Percentiles rank a stretch among this genome's conserved stretches.
Evolutionary conservation across 495 filamentous ascomycete species (phyloP).

Genomic region (Neurospora discreta): DNA sequence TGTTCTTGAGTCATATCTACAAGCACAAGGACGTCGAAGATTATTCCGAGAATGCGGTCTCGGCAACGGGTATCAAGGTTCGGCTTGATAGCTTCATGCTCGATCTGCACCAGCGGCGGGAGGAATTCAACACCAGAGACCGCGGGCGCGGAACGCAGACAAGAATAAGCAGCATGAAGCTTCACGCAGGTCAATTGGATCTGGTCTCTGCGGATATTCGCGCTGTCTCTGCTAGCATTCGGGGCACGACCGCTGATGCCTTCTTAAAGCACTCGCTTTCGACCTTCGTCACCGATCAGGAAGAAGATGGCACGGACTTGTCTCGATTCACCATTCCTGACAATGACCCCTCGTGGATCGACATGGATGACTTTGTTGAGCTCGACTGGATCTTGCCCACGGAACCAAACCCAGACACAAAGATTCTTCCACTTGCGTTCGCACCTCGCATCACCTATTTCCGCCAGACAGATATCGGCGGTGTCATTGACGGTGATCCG

Average conservation of each 20-base stretch:
- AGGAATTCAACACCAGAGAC: slow-evolving; percentile 74
- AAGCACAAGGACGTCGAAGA: slow-evolving; percentile 96
- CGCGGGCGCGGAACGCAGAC: slow-evolving; percentile 59
- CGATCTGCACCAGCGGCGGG: slow-evolving; percentile 87
- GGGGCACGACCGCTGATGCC: slow-evolving; percentile 62
- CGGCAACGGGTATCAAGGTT: slow-evolving; percentile 88
- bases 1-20: slow-evolving; percentile 94
- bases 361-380: slow-evolving; percentile 99
- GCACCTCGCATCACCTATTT: slow-evolving; percentile 95
- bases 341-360: slow-evolving; percentile 88
- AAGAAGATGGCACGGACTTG: slow-evolving; percentile 48
- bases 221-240: slow-evolving; percentile 84
- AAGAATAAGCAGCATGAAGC: slow-evolving; percentile 84
- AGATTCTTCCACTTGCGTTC: slow-evolving; percentile 83
- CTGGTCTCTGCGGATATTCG: slow-evolving; percentile 86
- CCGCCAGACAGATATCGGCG: slow-evolving; percentile 85
- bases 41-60: slow-evolving; percentile 64
- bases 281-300: slow-evolving; percentile 36
- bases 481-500: slow-evolving; percentile 53
- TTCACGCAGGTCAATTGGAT: slow-evolving; percentile 87
- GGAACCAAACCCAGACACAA: slow-evolving; percentile 82
- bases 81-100: slow-evolving; percentile 91
- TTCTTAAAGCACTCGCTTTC: slow-evolving; percentile 50
- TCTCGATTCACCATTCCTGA: slow-evolving; percentile 91
- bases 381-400: slow-evolving; percentile 91